Conservation (phyloP, 2,329 filamentous ascomycete species). For the Pseudogymnoascus pannorum region DNA sequence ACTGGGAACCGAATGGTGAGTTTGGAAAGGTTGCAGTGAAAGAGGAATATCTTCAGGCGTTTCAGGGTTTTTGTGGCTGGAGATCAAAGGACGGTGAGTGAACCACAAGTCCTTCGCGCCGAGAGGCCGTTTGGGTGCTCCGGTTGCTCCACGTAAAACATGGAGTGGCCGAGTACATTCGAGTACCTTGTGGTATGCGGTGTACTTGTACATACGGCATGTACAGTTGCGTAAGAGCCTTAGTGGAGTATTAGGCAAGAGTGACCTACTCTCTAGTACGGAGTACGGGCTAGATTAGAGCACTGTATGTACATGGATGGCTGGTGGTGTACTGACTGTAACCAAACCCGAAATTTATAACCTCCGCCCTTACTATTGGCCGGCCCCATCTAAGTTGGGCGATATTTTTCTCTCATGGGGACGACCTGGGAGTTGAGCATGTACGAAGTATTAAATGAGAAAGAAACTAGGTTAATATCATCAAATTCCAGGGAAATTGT, state of each 20-base stretch:
- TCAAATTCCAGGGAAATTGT: too few species aligned
- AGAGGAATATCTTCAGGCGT: neutral
- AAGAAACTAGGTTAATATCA: neutral
- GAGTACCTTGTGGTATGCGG: constrained; percentile 6
- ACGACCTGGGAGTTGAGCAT: neutral
- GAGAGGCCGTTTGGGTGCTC: neutral
- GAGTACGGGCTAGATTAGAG: neutral
- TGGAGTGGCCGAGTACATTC: constrained; percentile 1
- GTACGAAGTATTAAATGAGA: neutral
- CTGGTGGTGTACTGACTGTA: too few species aligned
- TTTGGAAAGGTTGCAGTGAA: neutral
- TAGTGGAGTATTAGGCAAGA: constrained; percentile 8
- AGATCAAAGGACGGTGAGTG: constrained; percentile 5
- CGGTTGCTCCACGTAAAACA: constrained; percentile 2
- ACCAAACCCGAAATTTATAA: constrained; percentile 2
- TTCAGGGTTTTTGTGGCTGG: constrained; percentile 8
- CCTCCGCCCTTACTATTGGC: neutral
- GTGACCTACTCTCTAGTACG: neutral
- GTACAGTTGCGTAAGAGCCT: constrained; percentile 5
- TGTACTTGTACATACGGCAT: neutral
- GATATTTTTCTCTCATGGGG: too few species aligned
- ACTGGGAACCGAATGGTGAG: neutral
- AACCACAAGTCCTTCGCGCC: constrained; percentile 2
- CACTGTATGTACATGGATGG: too few species aligned
- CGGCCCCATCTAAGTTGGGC: neutral